Base-by-base conservation (phyloP, 495 filamentous ascomycete genomes). In the Stereocaulon alpinum region DNA sequence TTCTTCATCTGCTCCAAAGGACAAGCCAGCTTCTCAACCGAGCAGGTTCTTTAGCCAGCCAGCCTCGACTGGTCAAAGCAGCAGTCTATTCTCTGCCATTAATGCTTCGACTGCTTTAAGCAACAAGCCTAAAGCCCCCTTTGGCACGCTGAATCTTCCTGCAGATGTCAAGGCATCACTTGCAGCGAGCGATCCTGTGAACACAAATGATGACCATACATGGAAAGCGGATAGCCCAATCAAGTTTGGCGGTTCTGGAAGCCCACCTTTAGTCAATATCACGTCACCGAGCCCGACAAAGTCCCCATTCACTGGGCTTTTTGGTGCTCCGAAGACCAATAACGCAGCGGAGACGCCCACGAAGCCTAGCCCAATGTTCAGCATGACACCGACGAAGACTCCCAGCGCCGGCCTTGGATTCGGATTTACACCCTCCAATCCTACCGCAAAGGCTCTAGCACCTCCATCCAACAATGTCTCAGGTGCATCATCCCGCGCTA, bases 141-240 rank as follows among this genome's bases (percentile, higher is more conserved):
- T 52, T 27, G 49, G 49, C 17, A 32, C 27, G 27, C 27, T 52
- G 5, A 4, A 20, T 37, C 34, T 37, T 37, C 34, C 34, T 9
- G 34, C 34, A 12, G 7, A 37, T 37, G 7, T 37, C 34, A 37
- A 37, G 12, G 34, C 12, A 37, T 37, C 34, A 10, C 34, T 37
- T 37, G 7, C 49, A 22, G 11, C 17, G 3, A 52, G 34, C 17
- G 29, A 52, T 20, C 45, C 18, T 20, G 58, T 41, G 14, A 60
- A 48, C 45, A 24, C 29, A 27, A 40, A 11, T 6, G 61, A 47
- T 2, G 69, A 70, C 56, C 60, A 85, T 62, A 79, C 80, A 6
- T 84, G 77, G 78, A 80, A 80, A 56, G 67, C 67, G 11, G 70
- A 74, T 58, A 73, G 69, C 30, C 73, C 80, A 6, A 77, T 82